Conservation (phyloP, 441 rosid genomes). For the Iberis amara region DNA sequence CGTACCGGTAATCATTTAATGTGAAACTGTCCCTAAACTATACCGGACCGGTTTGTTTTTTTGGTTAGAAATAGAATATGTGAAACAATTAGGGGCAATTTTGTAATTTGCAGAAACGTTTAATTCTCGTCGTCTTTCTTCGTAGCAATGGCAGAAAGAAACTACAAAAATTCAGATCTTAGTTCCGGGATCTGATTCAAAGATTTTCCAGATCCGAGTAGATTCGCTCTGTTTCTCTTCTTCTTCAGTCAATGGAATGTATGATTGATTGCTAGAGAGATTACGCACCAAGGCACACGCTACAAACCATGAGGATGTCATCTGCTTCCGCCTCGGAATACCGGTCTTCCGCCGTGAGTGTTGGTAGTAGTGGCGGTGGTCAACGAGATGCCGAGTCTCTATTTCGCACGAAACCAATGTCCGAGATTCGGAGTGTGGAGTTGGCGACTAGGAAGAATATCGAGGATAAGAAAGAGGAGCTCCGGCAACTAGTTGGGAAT, state of each 20-base stretch:
- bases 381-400: slow-evolving; percentile 80
- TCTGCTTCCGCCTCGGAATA: slow-evolving; percentile 38
- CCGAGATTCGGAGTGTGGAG: slow-evolving; percentile 77
- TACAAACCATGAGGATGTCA: slow-evolving; percentile 39
- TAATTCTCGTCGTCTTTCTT: slow-evolving; percentile 28
- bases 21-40: neutral
- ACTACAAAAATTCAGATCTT: slow-evolving; percentile 24
- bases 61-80: neutral
- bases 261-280: slow-evolving; percentile 18
- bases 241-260: slow-evolving; percentile 19
- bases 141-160: slow-evolving; percentile 25
- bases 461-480: slow-evolving; percentile 88
- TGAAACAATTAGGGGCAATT: neutral
- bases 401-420: slow-evolving; percentile 64
- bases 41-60: slow-evolving; percentile 14
- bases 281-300: slow-evolving; percentile 9
- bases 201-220: slow-evolving; percentile 28
- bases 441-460: slow-evolving; percentile 64
- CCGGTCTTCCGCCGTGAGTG: slow-evolving; percentile 31
- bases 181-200: slow-evolving; percentile 30
- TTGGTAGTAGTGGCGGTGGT: slow-evolving; percentile 40
- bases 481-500: slow-evolving; percentile 80
- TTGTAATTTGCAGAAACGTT: slow-evolving; percentile 15
- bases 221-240: slow-evolving; percentile 17
- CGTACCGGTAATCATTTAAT: too few species aligned